Evolutionary conservation across 176 grass and related monocot species (phyloP), one percentile per base, ranked within the genome.

Genomic region (Cenchrus americanus): DNA sequence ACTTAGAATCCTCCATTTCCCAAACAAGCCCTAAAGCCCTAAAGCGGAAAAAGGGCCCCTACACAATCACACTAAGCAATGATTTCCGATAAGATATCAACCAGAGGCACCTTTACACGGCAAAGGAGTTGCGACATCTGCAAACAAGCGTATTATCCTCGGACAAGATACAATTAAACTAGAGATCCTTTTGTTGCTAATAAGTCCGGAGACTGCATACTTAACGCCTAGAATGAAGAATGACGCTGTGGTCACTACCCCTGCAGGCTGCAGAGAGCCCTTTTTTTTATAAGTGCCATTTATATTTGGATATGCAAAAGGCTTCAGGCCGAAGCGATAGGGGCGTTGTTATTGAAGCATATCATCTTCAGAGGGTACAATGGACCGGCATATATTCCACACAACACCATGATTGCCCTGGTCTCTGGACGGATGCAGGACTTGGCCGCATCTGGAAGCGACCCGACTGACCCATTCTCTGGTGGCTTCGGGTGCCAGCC

Each of bases 371-470:
- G 80, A 65, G 18, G 7, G 23, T 63, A 34, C 48, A 70, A 22
- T 57, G 41, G 69, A 47, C 61, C 5, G 70, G 82, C 69, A 75
- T 55, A 83, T 78, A 64, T 71, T 77, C 65, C 10, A 48, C 49
- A 1, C 1, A 58, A 14, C 7, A n/a, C 60, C 18, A 76, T 81
- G 22, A 77, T 85, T 81, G 82, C 23, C 34, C 8, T 64, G 32
- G 0, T 47, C 63, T 41, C 68, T 10, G 32, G 74, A 74, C 67
- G 63, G 61, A 26, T 7, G 73, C 14, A 76, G 14, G 67, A 61
- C 30, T 84, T 47, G 8, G 37, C 71, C 62, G 83, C 54, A 71
- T 81, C 83, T 65, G 71, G 78, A 81, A 85, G 71, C 71, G 46
- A 89, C n/a, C 9, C 55, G 34, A 52, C 54, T 85, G 77, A 81